These are phyloP conservation scores for Kappamyces sp. DNA, from an alignment of 192 early-diverging fungal species.

Conservation along the genomic window DNA sequence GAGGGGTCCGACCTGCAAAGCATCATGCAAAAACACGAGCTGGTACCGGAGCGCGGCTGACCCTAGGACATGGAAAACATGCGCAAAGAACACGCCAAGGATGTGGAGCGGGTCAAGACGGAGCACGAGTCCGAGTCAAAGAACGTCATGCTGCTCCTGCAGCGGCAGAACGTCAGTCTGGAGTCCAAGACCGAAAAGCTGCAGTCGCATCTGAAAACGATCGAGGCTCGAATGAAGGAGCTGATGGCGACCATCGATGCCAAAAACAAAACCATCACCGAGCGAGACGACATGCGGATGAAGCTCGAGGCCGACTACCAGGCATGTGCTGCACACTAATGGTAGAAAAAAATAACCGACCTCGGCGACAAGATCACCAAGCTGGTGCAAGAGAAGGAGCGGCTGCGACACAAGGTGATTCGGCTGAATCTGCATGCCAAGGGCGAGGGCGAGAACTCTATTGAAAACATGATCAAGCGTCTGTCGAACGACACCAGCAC, in stretches of 20 bases:
- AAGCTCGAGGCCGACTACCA: constrained; percentile 38
- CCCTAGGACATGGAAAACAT: constrained; percentile 54
- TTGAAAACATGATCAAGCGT: constrained; percentile 60
- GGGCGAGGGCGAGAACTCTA: constrained; percentile 55
- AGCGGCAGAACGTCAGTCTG: constrained; percentile 51
- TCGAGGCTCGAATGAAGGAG: constrained; percentile 49
- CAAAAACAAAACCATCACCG: constrained; percentile 46
- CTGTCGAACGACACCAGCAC: constrained; percentile 48
- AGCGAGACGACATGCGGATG: constrained; percentile 38
- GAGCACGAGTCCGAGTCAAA: constrained; percentile 58
- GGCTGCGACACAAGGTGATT: constrained; percentile 59
- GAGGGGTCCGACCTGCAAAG: constrained; percentile 55
- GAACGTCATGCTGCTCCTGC: constrained; percentile 47
- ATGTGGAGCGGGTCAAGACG: constrained; percentile 55
- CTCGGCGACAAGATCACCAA: constrained; percentile 29
- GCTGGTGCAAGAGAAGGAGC: constrained; percentile 53
- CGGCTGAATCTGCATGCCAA: constrained; percentile 52
- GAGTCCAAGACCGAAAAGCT: constrained; percentile 59
- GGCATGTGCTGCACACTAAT: constrained; percentile 13
- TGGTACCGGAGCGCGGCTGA: constrained; percentile 25
- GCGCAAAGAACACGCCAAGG: constrained; percentile 51
- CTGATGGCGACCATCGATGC: constrained; percentile 44
- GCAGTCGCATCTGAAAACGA: constrained; percentile 49
- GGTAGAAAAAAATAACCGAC: constrained; percentile 37
- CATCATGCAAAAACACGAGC: constrained; percentile 58